Conservation (phyloP, 2,329 filamentous ascomycete genomes). For the Metarhizium sp. region DNA sequence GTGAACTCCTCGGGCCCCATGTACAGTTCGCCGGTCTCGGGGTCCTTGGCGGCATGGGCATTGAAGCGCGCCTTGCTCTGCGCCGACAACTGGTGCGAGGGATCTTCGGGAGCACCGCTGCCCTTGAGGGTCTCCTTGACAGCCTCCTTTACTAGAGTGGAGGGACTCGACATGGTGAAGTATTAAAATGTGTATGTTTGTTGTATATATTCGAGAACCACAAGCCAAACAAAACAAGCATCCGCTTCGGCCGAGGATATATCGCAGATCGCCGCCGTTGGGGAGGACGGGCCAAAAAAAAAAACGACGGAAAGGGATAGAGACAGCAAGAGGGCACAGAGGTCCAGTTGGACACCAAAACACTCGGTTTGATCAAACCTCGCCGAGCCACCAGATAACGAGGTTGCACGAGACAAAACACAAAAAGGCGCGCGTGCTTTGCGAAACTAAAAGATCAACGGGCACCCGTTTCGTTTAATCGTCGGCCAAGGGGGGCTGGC, state of each 20-base stretch:
- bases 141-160: slow-evolving; percentile 50
- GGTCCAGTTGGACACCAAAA: background rate
- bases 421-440: background rate
- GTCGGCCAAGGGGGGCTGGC: background rate
- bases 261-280: background rate
- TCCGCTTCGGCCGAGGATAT: background rate
- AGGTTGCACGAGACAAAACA: background rate
- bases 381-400: background rate
- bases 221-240: background rate
- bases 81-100: slow-evolving; percentile 52
- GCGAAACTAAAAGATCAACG: background rate
- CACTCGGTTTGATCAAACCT: background rate
- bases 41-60: slow-evolving; percentile 66
- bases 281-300: background rate
- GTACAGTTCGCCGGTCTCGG: slow-evolving; percentile 64
- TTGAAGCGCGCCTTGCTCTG: slow-evolving; percentile 70
- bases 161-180: slow-evolving; percentile 25
- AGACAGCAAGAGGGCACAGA: background rate
- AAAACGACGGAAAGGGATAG: background rate
- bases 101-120: slow-evolving; percentile 28
- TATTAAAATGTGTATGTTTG: background rate
- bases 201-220: background rate
- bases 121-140: slow-evolving; percentile 78
- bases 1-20: slow-evolving; percentile 86
- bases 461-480: background rate